Conservation (phyloP, 176 grass and related monocot genomes). For the Avena atlantica region DNA sequence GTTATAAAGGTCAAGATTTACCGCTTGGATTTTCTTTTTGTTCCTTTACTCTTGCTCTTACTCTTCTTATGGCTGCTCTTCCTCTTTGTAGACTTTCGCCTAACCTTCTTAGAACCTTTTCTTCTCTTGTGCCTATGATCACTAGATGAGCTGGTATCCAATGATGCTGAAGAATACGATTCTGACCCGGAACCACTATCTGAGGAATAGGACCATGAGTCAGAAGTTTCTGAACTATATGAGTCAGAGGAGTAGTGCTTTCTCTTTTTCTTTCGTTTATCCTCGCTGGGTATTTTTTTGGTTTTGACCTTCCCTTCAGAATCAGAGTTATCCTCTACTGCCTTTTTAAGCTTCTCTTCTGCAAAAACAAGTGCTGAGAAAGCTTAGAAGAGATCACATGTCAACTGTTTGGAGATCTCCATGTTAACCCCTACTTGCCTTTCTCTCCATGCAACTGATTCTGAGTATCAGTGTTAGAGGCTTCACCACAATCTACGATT, state of each 20-base stretch:
- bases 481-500: slow-evolving; percentile 82
- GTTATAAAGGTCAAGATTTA: slow-evolving; percentile 41
- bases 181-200: slow-evolving; percentile 69
- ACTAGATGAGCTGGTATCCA: slow-evolving; percentile 77
- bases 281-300: slow-evolving; percentile 38
- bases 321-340: slow-evolving; percentile 44
- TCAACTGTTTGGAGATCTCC: slow-evolving; percentile 1
- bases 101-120: slow-evolving; percentile 70
- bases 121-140: slow-evolving; percentile 75
- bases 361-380: slow-evolving; percentile 39
- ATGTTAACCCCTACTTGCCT: slow-evolving; percentile 48
- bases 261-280: slow-evolving; percentile 69
- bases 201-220: slow-evolving; percentile 66
- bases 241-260: slow-evolving; percentile 77
- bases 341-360: slow-evolving; percentile 61
- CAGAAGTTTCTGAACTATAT: slow-evolving; percentile 76
- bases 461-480: slow-evolving; percentile 40
- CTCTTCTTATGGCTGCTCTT: slow-evolving; percentile 55
- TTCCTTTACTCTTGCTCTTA: slow-evolving; percentile 58
- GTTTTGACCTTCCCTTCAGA: slow-evolving; percentile 42
- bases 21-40: slow-evolving; percentile 57
- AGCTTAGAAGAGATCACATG: slow-evolving; percentile 29
- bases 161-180: slow-evolving; percentile 66
- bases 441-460: slow-evolving; percentile 52
- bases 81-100: slow-evolving; percentile 52